Percentiles rank a stretch among this genome's conserved stretches.
These are phyloP conservation scores for Geopyxis carbonaria DNA, from an alignment of 495 filamentous ascomycete species.

Conservation along the genomic window DNA sequence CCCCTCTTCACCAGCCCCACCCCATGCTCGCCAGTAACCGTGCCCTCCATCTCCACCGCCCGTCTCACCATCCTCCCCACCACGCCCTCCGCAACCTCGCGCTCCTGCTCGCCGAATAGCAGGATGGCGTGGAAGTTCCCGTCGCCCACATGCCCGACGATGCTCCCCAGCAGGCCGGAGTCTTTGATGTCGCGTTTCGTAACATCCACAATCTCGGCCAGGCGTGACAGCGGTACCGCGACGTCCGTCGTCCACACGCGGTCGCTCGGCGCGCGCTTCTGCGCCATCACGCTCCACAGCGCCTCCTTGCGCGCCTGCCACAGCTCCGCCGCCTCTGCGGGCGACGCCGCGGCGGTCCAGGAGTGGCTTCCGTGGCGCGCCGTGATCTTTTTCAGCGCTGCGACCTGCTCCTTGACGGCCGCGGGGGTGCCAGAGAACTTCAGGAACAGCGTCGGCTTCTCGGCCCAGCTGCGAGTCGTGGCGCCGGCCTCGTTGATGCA, in stretches of 20 bases:
- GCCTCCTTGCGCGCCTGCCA: slow-evolving; percentile 84
- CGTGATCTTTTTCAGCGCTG: slow-evolving; percentile 50
- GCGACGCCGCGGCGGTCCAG: slow-evolving; percentile 64
- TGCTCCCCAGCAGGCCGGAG: slow-evolving; percentile 50
- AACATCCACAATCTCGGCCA: slow-evolving; percentile 61
- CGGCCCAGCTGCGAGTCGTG: slow-evolving; percentile 55
- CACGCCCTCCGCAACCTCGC: slow-evolving; percentile 45
- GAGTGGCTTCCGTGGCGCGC: slow-evolving; percentile 41
- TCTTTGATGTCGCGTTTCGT: slow-evolving; percentile 54
- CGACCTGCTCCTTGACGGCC: slow-evolving; percentile 69
- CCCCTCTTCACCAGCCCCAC: slow-evolving; percentile 69
- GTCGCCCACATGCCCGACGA: slow-evolving; percentile 71
- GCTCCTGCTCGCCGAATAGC: slow-evolving; percentile 46
- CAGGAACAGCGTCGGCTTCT: slow-evolving; percentile 81
- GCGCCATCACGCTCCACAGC: slow-evolving; percentile 55
- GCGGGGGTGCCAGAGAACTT: slow-evolving; percentile 59
- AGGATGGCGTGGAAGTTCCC: slow-evolving; percentile 74
- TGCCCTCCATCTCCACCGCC: slow-evolving; percentile 67
- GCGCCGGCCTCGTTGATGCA: slow-evolving; percentile 69
- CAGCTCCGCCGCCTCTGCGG: slow-evolving; percentile 53
- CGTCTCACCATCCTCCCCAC: slow-evolving; percentile 74
- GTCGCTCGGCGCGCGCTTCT: slow-evolving; percentile 38
- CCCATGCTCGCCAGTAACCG: slow-evolving; percentile 70
- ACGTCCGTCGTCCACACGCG: slow-evolving; percentile 75
- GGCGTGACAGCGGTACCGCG: slow-evolving; percentile 54